A percentile compares a stretch with the other conserved stretches of the same genome.
phyloP scores from a whole-genome alignment of 805 yeast genomes.

The Aciculoconidium aculeatum region DNA sequence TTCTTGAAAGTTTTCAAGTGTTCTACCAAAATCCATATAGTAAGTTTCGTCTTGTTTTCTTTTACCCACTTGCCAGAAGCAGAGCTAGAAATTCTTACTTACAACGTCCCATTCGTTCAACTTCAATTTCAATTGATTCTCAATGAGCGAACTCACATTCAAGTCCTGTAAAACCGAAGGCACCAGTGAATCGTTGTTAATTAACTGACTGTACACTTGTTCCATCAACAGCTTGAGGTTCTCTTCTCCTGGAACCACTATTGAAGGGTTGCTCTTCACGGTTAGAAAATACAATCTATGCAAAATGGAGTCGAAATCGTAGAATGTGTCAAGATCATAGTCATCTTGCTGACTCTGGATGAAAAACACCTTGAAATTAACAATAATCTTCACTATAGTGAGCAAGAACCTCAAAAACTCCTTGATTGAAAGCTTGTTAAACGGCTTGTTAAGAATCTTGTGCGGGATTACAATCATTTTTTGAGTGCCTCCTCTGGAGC shows the following conservation, averaged over 20 bases:
- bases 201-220: constrained; percentile 23
- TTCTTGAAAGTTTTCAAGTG: no score
- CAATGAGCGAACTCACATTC: constrained; percentile 16
- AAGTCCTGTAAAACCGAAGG: constrained; percentile 19
- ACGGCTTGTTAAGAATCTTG: constrained; percentile 35
- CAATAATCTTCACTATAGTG: constrained; percentile 31
- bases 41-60: no score
- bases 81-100: no score
- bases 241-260: constrained; percentile 4
- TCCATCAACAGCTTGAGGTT: constrained; percentile 25
- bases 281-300: constrained; percentile 4
- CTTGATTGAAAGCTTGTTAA: constrained; percentile 28
- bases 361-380: constrained; percentile 28
- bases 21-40: no score
- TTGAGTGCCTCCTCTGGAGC: background rate
- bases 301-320: constrained; percentile 18
- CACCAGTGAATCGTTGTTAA: constrained; percentile 11
- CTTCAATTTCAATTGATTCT: constrained; percentile 21
- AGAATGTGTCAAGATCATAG: constrained; percentile 10
- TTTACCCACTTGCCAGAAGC: no score
- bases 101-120: constrained; percentile 34
- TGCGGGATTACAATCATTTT: constrained; percentile 35
- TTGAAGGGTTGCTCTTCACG: constrained; percentile 1
- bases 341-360: constrained; percentile 8
- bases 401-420: constrained; percentile 34